phyloP scores from a whole-genome alignment of 2,329 filamentous ascomycete genomes.

The Meredithiella fracta region DNA sequence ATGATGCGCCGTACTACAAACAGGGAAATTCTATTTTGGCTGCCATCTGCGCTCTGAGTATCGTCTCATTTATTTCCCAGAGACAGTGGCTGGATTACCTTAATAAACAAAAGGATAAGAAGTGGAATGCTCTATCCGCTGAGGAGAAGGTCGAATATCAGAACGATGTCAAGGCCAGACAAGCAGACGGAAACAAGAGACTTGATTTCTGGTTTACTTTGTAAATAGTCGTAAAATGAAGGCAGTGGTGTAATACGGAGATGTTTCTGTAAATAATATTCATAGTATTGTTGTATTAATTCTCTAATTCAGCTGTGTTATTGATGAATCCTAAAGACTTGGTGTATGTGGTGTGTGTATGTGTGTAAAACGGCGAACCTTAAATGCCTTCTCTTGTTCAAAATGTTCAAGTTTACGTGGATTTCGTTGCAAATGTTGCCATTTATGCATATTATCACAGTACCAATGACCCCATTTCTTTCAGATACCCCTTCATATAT shows the following conservation, averaged over 20 bases:
- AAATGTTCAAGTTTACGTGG: not conserved
- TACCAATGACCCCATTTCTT: not conserved
- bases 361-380: no score
- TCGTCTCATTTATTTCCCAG: slow-evolving; percentile 24
- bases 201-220: slow-evolving; percentile 17
- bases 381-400: no score
- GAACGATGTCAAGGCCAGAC: slow-evolving; percentile 14
- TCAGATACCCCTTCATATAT: not conserved
- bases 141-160: slow-evolving; percentile 14
- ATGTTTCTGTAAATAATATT: not conserved
- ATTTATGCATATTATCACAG: not conserved
- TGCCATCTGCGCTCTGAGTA: slow-evolving; percentile 17
- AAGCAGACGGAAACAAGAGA: slow-evolving; percentile 16
- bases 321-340: not conserved
- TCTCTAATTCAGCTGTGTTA: not conserved
- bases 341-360: no score
- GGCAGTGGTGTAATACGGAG: not conserved
- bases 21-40: slow-evolving; percentile 27
- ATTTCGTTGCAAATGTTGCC: not conserved
- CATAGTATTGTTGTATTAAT: not conserved
- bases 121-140: slow-evolving; percentile 11
- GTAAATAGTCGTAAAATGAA: slow-evolving; percentile 5
- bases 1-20: slow-evolving; percentile 27
- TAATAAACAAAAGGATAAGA: slow-evolving; percentile 18
- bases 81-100: slow-evolving; percentile 27